phyloP scores from a whole-genome alignment of 2,329 filamentous ascomycete species.

The Sphaerulina vaccinii region DNA sequence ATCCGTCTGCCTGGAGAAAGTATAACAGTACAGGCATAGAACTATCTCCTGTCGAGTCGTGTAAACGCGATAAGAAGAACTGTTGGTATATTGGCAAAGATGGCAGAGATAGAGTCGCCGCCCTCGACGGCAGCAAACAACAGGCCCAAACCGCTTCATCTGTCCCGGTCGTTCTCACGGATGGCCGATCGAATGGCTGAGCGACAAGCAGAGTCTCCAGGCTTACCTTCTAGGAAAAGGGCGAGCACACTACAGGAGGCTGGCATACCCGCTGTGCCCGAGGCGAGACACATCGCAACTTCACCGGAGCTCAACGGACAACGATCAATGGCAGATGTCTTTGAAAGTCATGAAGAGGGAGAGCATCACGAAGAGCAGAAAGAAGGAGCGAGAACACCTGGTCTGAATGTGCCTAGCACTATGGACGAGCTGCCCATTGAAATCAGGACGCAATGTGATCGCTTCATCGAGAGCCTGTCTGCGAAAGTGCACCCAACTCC shows the following conservation, averaged over 20 bases:
- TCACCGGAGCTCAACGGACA: constrained; percentile 37
- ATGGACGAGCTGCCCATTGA: constrained; percentile 93
- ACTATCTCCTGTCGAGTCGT: background rate
- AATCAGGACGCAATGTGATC: constrained; percentile 83
- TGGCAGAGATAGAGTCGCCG: constrained; percentile 16
- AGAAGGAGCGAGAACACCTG: constrained; percentile 30
- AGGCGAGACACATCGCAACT: constrained; percentile 41
- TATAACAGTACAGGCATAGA: background rate
- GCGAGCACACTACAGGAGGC: constrained; percentile 49
- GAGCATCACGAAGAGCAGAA: constrained; percentile 31
- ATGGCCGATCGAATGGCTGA: constrained; percentile 45
- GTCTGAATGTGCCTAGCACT: constrained; percentile 56
- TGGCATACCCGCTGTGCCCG: constrained; percentile 44
- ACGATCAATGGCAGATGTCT: constrained; percentile 43
- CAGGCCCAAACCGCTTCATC: constrained; percentile 40
- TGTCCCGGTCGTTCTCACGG: constrained; percentile 51
- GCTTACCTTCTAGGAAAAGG: constrained; percentile 41
- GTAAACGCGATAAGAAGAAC: background rate
- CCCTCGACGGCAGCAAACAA: constrained; percentile 12
- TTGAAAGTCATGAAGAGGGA: constrained; percentile 41
- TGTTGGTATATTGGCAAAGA: background rate
- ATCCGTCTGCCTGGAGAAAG: constrained; percentile 12
- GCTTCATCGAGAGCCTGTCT: constrained; percentile 85
- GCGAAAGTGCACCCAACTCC: constrained; percentile 84
- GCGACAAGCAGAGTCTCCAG: constrained; percentile 41